Evolutionary conservation across 345 rosid genomes (phyloP).

Genomic region (Gossypium anomalum): DNA sequence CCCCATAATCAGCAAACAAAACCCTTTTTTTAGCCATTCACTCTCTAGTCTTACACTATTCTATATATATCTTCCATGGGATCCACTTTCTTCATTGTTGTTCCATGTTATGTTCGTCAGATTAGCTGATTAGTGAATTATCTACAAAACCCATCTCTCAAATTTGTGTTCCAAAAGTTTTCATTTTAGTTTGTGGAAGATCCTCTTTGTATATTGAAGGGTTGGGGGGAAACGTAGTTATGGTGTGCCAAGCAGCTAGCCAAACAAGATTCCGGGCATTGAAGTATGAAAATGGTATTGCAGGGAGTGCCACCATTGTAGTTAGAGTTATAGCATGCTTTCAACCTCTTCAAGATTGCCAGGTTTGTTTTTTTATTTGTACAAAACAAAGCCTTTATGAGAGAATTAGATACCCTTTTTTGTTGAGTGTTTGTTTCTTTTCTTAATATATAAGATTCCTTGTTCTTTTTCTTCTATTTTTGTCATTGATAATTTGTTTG

Average conservation of each 20-base stretch:
- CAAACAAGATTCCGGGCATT: constrained; percentile 81
- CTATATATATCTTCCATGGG: constrained; percentile 37
- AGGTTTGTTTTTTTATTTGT: constrained; percentile 36
- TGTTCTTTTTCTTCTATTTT: not conserved
- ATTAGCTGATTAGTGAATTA: constrained; percentile 44
- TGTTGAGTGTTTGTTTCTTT: constrained; percentile 5
- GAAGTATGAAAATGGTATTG: constrained; percentile 73
- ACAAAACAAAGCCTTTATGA: not conserved
- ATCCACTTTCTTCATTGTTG: constrained; percentile 46
- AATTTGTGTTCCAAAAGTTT: not conserved
- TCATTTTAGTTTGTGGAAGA: constrained; percentile 8
- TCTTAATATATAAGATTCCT: not conserved
- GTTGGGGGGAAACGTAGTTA: constrained; percentile 49
- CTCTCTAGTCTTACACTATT: not conserved
- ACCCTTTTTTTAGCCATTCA: no score
- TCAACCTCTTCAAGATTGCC: constrained; percentile 82
- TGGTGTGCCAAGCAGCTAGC: constrained; percentile 91
- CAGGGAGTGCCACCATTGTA: constrained; percentile 65
- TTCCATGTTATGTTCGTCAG: constrained; percentile 55
- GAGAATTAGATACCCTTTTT: constrained; percentile 10
- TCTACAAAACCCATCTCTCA: not conserved
- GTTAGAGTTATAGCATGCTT: constrained; percentile 90
- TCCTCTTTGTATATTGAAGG: constrained; percentile 26
- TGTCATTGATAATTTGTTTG: not conserved
- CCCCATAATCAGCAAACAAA: not conserved